These are phyloP conservation scores for Fraxinus americana DNA, from an alignment of 257 asterid genomes.

Conservation along the genomic window DNA sequence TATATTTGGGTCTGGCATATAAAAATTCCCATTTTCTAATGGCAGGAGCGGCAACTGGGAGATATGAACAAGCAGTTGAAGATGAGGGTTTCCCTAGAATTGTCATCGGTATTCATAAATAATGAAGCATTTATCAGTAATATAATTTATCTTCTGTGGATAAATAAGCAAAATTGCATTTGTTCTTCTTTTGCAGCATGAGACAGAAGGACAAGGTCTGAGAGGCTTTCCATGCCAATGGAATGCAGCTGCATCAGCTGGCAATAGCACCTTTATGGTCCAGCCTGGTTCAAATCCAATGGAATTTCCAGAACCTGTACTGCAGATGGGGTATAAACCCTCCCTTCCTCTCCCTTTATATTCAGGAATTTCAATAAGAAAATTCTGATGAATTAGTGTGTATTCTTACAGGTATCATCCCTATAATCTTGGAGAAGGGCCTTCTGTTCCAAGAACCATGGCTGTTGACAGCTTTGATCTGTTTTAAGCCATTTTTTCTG, in stretches of 20 bases:
- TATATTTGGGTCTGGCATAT: not conserved
- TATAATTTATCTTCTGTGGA: not conserved
- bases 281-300: conserved; percentile 51
- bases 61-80: conserved; percentile 88
- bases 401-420: conserved; percentile 54
- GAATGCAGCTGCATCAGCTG: conserved; percentile 47
- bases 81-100: conserved; percentile 73
- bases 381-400: not conserved
- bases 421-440: conserved; percentile 63
- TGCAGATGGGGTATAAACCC: conserved; percentile 70
- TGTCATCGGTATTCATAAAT: conserved; percentile 50
- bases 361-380: not conserved
- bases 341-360: not conserved
- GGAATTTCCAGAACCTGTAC: conserved; percentile 56
- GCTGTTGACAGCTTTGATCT: conserved; percentile 54
- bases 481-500: not conserved
- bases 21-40: not conserved
- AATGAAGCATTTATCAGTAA: not conserved
- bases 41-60: conserved; percentile 85
- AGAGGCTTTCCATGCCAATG: conserved; percentile 50
- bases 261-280: conserved; percentile 38
- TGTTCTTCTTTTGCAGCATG: conserved; percentile 47
- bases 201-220: conserved; percentile 57
- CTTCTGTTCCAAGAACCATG: conserved; percentile 62
- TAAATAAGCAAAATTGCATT: not conserved